Conservation (phyloP, 345 rosid genomes). For the Hibiscus trionum region DNA sequence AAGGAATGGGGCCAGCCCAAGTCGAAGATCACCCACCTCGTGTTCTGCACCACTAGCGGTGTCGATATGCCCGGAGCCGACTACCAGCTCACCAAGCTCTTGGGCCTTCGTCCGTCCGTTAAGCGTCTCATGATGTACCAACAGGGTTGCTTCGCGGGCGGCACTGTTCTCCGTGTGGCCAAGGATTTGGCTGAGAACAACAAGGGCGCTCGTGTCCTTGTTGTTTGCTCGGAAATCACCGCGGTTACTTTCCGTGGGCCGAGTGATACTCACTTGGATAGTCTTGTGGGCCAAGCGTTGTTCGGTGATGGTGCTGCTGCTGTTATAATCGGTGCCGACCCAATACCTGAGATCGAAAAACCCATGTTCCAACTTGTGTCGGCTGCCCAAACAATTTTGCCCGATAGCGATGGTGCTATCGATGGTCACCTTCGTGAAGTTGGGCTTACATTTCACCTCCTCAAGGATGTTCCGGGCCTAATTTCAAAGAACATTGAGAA, state of each 20-base stretch:
- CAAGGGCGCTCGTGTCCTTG: conserved; percentile 37
- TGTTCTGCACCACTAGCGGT: conserved; percentile 28
- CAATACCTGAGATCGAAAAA: conserved; percentile 18
- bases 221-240: conserved; percentile 36
- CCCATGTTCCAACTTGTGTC: conserved; percentile 39
- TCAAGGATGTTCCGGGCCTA: conserved; percentile 4
- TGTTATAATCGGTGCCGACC: conserved; percentile 39
- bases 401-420: conserved; percentile 38
- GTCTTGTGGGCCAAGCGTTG: conserved; percentile 36
- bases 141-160: conserved; percentile 22
- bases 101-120: conserved; percentile 25
- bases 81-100: conserved; percentile 31
- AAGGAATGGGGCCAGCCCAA: conserved; percentile 25
- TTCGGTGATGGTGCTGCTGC: conserved; percentile 25
- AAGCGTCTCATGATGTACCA: conserved; percentile 32
- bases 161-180: conserved; percentile 3
- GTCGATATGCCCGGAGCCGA: conserved; percentile 37
- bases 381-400: conserved; percentile 29
- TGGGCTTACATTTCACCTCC: conserved; percentile 13
- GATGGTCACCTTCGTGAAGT: conserved; percentile 23
- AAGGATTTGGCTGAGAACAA: conserved; percentile 37
- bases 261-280: conserved; percentile 25
- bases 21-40: conserved; percentile 34
- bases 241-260: conserved; percentile 32
- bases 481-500: conserved; percentile 13